These are phyloP conservation scores for Inonotus obliquus DNA, from an alignment of 1,284 basidiomycete species.

Conservation along the genomic window DNA sequence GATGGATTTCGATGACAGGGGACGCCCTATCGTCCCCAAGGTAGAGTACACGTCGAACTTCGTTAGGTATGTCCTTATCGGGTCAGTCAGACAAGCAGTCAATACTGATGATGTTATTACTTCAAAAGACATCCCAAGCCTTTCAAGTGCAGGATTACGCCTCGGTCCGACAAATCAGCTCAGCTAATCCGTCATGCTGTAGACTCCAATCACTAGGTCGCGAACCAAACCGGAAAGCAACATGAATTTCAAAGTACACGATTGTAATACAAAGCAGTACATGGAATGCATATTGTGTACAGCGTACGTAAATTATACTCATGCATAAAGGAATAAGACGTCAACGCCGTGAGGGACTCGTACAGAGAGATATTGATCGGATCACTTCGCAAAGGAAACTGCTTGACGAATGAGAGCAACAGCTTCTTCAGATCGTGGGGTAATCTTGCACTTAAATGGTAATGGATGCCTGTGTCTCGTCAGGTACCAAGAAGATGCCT, in stretches of 20 bases:
- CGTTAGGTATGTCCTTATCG: background rate
- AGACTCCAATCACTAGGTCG: background rate
- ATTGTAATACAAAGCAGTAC: too few relatives aligned
- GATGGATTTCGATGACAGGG: constrained; percentile 9
- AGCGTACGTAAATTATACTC: background rate
- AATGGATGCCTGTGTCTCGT: background rate
- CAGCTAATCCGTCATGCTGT: constrained; percentile 6
- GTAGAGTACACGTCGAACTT: constrained; percentile 5
- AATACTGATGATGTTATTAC: background rate
- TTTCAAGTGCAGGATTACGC: constrained; percentile 18
- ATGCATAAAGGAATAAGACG: background rate
- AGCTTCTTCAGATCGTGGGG: background rate
- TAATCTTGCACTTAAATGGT: background rate
- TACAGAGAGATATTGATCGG: background rate
- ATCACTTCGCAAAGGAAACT: constrained; percentile 1
- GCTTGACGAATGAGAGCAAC: background rate
- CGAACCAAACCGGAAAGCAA: too few relatives aligned
- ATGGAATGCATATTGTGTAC: too few relatives aligned
- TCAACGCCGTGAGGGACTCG: background rate
- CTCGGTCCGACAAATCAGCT: constrained; percentile 9
- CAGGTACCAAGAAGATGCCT: background rate
- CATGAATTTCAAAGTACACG: too few relatives aligned
- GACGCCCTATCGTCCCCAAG: constrained; percentile 6
- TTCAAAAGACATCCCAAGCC: constrained; percentile 9
- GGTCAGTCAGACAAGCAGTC: too few relatives aligned